phyloP scores from a whole-genome alignment of 345 rosid genomes.

The Salix arbutifolia region DNA sequence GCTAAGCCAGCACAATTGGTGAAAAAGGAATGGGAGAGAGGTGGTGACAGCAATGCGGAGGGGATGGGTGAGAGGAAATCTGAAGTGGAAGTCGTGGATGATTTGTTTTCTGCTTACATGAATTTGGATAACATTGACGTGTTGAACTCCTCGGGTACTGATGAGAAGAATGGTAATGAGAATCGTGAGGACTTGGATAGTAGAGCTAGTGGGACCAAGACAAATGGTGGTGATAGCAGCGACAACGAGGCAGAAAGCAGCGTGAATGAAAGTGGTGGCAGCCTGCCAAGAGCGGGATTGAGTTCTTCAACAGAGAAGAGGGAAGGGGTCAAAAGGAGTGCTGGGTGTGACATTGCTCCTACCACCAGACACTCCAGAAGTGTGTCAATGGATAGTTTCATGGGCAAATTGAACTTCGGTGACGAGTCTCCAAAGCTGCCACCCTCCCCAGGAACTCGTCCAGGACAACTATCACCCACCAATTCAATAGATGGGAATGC shows the following conservation, averaged over 20 bases:
- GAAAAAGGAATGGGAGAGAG: conserved; percentile 61
- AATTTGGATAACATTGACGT: conserved; percentile 84
- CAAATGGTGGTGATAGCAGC: conserved; percentile 76
- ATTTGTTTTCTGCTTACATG: conserved; percentile 89
- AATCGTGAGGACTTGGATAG: conserved; percentile 84
- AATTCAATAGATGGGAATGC: conserved; percentile 63
- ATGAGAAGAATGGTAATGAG: conserved; percentile 61
- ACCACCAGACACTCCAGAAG: conserved; percentile 77
- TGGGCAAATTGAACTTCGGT: conserved; percentile 67
- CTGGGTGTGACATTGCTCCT: conserved; percentile 70
- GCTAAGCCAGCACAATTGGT: conserved; percentile 44
- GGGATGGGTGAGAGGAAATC: conserved; percentile 72
- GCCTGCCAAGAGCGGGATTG: conserved; percentile 35
- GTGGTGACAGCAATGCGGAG: conserved; percentile 40
- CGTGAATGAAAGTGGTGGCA: conserved; percentile 58
- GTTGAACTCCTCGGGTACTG: conserved; percentile 72
- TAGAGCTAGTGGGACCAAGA: conserved; percentile 84
- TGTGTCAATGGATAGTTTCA: conserved; percentile 91
- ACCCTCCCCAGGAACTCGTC: conserved; percentile 65
- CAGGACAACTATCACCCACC: conserved; percentile 64
- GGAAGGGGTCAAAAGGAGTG: conserved; percentile 77
- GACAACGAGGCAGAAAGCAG: conserved; percentile 95
- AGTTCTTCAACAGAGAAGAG: conserved; percentile 49
- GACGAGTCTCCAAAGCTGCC: conserved; percentile 77
- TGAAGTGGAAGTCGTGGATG: conserved; percentile 81